Evolutionary conservation across 2,329 filamentous ascomycete genomes (phyloP), one percentile per base, ranked within the genome.

Genomic region (Colletotrichum graminicola): DNA sequence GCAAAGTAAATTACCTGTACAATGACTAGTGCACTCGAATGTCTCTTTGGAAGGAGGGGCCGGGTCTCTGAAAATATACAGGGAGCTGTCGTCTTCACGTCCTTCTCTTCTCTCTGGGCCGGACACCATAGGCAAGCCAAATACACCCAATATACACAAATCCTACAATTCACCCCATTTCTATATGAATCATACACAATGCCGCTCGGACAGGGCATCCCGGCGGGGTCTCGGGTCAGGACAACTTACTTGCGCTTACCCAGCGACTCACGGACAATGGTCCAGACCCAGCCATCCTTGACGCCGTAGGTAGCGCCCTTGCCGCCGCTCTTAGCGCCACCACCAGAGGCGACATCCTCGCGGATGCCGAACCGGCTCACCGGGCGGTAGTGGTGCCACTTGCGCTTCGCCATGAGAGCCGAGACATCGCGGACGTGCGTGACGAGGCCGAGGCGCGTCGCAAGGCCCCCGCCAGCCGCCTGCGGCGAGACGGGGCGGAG

Each of bases 201-300:
- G 12, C 45, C 60, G 18, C 32, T n/a, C 45, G 29, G 23, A n/a
- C 60, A 2, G 62, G 26, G n/a, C 34, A 14, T 12, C 16, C 16
- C 23, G 62, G 18, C 10, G 23, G 14, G n/a, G 32, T 29, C 49
- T 59, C 36, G 75, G 75, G 6, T 41, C 74, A 26, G 12, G 21
- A 45, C 36, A 36, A 8, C 23, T 60, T 26, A 67, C 62, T 62
- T 54, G 43, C 72, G 62, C 67, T 75, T 77, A 3, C 75, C 77
- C 61, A 83, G 71, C 66, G 76, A 79, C n/a, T 78, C 76, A 73
- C 76, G 79, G 57, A 84, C 74, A 0, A 76, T 77, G 52, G 82
- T 80, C 83, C 83, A 84, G 8, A 84, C 80, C 83, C 83, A 84
- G 41, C 75, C 75, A 69, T 82, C 79, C 0, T 81, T 78, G 65